Evolutionary conservation across 163 green algal species (phyloP).

Genomic region (Chlamydomonas reinhardtii): DNA sequence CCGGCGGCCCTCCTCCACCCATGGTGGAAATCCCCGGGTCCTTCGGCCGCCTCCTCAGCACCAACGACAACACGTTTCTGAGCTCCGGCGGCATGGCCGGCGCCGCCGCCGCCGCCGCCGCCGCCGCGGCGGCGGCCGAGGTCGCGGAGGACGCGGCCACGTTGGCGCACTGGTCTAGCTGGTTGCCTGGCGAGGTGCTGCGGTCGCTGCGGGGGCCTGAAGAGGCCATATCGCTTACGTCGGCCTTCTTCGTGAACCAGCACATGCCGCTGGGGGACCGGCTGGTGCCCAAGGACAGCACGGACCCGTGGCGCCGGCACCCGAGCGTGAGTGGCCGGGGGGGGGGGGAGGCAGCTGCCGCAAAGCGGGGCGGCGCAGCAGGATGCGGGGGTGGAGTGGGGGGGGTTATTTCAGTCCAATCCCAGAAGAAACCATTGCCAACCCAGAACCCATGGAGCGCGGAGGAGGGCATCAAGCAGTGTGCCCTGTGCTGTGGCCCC

Average conservation of each 20-base stretch:
- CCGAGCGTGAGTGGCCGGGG: background rate
- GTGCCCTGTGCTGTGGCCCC: too few relatives aligned
- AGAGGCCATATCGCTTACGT: background rate
- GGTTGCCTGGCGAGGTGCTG: background rate
- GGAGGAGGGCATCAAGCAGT: too few relatives aligned
- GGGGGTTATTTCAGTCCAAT: too few relatives aligned
- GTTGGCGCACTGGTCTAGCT: conserved; percentile 12
- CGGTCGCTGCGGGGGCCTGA: background rate
- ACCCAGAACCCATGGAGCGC: too few relatives aligned
- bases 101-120: background rate
- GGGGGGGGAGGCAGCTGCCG: background rate
- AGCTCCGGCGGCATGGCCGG: background rate
- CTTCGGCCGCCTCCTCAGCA: too few relatives aligned
- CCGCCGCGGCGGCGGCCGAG: too few relatives aligned
- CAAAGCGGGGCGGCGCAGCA: too few relatives aligned
- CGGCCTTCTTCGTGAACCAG: background rate
- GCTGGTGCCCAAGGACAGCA: background rate
- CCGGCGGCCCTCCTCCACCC: too few relatives aligned
- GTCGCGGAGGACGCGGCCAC: background rate
- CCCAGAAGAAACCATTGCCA: too few relatives aligned
- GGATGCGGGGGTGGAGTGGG: too few relatives aligned
- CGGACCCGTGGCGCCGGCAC: too few relatives aligned
- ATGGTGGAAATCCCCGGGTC: too few relatives aligned
- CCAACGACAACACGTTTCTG: background rate
- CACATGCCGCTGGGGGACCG: conserved; percentile 26